Evolutionary conservation across 164 flowering plant genomes (phyloP).

Genomic region (Protea cynaroides): DNA sequence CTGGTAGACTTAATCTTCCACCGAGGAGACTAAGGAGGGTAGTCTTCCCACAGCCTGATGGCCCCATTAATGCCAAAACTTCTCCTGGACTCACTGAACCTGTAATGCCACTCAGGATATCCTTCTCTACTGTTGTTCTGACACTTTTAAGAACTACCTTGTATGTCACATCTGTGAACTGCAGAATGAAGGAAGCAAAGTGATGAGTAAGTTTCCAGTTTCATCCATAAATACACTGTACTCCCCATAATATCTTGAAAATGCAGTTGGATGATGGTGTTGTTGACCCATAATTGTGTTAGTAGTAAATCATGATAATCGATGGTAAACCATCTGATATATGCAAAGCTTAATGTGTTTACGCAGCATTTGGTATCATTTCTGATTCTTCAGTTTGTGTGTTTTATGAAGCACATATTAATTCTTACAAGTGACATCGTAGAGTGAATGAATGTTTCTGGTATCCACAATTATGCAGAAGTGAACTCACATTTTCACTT

Average conservation of each 20-base stretch:
- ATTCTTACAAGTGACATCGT: too few species aligned
- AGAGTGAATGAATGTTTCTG: too few species aligned
- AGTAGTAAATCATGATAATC: too few species aligned
- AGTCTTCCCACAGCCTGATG: conserved; percentile 96
- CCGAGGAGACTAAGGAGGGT: conserved; percentile 73
- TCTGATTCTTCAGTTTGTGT: too few species aligned
- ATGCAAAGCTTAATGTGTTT: too few species aligned
- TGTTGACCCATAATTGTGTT: too few species aligned
- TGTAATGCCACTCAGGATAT: conserved; percentile 72
- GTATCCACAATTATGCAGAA: too few species aligned
- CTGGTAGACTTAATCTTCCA: conserved; percentile 48
- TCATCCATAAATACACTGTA: neutral
- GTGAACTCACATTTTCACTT: too few species aligned
- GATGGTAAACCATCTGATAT: too few species aligned
- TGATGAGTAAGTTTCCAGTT: neutral
- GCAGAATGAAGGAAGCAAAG: conserved; percentile 23
- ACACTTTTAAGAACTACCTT: conserved; percentile 69
- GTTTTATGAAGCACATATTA: too few species aligned
- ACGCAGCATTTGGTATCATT: too few species aligned
- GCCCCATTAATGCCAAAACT: conserved; percentile 92
- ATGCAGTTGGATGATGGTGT: neutral
- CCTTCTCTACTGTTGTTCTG: conserved; percentile 47
- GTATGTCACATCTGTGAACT: conserved; percentile 84
- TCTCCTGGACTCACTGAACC: conserved; percentile 84
- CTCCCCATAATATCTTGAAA: neutral